Percentiles rank a stretch among this genome's conserved stretches.
Conservation (phyloP, 2,329 filamentous ascomycete species). For the Trichoderma citrinoviride region DNA sequence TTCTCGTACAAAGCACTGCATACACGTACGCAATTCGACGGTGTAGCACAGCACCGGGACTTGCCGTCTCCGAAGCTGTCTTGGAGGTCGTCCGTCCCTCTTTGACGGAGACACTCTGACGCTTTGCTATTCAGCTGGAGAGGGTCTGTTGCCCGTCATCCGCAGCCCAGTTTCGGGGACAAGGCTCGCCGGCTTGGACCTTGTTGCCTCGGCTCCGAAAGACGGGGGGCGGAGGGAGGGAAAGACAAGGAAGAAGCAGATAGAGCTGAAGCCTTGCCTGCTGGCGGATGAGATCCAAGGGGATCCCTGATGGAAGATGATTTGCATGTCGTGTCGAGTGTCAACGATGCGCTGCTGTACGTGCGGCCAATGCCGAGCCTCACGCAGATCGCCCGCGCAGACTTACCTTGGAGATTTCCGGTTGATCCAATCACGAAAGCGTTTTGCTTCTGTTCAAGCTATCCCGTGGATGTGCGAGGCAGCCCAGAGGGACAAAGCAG, state of each 20-base stretch:
- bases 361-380: too few species aligned
- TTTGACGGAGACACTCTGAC: not conserved
- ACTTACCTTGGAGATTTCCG: not conserved
- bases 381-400: not conserved
- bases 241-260: not conserved
- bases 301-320: too few species aligned
- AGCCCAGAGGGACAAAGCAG: not conserved
- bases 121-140: conserved; percentile 6
- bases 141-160: not conserved
- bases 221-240: not conserved
- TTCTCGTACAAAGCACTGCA: too few species aligned
- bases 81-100: not conserved
- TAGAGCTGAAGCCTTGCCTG: not conserved
- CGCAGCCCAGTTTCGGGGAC: not conserved
- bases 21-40: too few species aligned
- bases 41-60: too few species aligned
- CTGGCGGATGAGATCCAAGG: not conserved
- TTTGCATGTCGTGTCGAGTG: too few species aligned
- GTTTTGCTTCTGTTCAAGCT: too few species aligned
- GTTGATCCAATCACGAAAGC: too few species aligned
- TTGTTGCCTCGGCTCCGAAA: not conserved
- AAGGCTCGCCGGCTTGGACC: not conserved
- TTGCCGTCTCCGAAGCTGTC: not conserved
- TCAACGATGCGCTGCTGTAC: too few species aligned
- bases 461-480: not conserved